Evolutionary conservation across 179 eudicot species (phyloP).

Genomic region (Silene coronaria): DNA sequence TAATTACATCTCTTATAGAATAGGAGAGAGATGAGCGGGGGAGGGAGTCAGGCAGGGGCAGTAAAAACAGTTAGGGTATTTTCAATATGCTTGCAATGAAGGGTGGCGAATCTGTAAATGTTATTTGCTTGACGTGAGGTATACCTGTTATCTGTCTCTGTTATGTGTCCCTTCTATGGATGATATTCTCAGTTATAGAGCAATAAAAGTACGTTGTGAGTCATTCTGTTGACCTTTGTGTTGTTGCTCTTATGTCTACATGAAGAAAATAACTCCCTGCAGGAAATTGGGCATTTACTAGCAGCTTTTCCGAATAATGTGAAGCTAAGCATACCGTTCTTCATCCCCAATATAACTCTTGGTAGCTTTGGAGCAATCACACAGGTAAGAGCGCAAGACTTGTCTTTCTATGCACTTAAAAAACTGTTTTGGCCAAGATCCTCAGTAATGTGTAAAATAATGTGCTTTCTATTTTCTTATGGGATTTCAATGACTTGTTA

Average conservation of each 20-base stretch:
- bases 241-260: constrained; percentile 29
- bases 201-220: constrained; percentile 2
- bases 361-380: constrained; percentile 99
- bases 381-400: constrained; percentile 43
- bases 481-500: neutral
- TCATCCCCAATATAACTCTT: constrained; percentile 92
- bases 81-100: neutral
- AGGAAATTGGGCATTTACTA: constrained; percentile 93
- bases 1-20: neutral
- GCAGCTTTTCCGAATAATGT: constrained; percentile 92
- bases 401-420: neutral
- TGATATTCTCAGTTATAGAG: constrained; percentile 6
- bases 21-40: neutral
- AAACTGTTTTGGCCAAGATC: neutral
- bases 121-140: neutral
- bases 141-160: neutral
- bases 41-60: neutral
- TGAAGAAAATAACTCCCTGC: constrained; percentile 40
- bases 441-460: neutral
- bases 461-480: neutral
- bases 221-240: constrained; percentile 22
- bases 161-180: neutral
- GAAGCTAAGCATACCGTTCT: constrained; percentile 88
- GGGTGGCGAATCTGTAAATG: neutral
- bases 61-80: neutral